These are phyloP conservation scores for Aspergillus persii DNA, from an alignment of 2,329 filamentous ascomycete species.

Conservation along the genomic window DNA sequence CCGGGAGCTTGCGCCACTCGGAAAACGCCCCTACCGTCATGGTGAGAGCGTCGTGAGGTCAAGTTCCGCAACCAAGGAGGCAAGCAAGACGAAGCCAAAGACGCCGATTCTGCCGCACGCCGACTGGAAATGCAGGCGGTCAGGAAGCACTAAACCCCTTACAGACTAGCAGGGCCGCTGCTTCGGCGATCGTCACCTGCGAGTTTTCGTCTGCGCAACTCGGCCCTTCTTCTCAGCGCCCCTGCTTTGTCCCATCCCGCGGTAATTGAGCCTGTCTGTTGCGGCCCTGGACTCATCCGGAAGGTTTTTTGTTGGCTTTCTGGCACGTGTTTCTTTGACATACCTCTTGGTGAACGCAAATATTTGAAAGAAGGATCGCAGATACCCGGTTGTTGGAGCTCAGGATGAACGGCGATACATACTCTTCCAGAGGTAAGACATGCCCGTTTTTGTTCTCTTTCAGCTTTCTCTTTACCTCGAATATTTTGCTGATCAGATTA, in stretches of 20 bases:
- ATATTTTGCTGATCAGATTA: constrained; percentile 27
- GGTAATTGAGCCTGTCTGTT: not conserved
- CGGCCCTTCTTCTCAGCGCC: constrained; percentile 1
- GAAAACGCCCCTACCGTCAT: constrained; percentile 53
- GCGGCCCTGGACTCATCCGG: not conserved
- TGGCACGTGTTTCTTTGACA: not conserved
- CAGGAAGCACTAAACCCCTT: constrained; percentile 19
- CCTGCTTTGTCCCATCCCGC: constrained; percentile 1
- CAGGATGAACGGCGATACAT: constrained; percentile 82
- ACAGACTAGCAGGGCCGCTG: constrained; percentile 13
- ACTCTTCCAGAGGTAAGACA: constrained; percentile 69
- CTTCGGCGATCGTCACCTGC: constrained; percentile 25
- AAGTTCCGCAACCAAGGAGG: not conserved
- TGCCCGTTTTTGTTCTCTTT: constrained; percentile 11
- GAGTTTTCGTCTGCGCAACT: constrained; percentile 33
- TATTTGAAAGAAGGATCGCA: constrained; percentile 10
- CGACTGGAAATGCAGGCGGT: constrained; percentile 26
- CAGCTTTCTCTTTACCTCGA: too few species aligned
- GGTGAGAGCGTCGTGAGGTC: not conserved
- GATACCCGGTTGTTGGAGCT: constrained; percentile 20
- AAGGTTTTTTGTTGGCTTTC: not conserved
- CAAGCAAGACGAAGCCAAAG: not conserved
- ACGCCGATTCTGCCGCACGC: constrained; percentile 23
- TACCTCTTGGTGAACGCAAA: not conserved
- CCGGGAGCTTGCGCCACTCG: constrained; percentile 83